These are phyloP conservation scores for Aspergillus avenaceus DNA, from an alignment of 495 filamentous ascomycete species.

Conservation along the genomic window DNA sequence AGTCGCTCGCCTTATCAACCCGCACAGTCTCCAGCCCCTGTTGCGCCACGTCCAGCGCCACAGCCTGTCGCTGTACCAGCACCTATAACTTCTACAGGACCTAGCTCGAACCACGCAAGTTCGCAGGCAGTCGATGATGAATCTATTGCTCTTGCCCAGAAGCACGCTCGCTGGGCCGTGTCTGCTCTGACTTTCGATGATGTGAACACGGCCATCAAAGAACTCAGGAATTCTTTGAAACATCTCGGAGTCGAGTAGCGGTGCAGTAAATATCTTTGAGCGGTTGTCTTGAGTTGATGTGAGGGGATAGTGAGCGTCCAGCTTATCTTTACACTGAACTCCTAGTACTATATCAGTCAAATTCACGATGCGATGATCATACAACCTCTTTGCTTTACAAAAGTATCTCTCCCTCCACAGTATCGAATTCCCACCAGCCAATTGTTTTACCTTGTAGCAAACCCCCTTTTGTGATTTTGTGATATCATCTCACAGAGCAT, in stretches of 20 bases:
- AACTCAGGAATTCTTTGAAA: slow-evolving; percentile 69
- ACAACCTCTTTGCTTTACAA: background rate
- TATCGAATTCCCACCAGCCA: too few species aligned
- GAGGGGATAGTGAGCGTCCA: too few species aligned
- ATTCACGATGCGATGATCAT: background rate
- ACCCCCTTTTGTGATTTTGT: too few species aligned
- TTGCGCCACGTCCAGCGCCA: slow-evolving; percentile 12
- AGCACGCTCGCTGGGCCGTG: slow-evolving; percentile 95
- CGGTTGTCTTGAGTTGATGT: too few species aligned
- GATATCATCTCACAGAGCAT: too few species aligned
- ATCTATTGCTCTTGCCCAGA: slow-evolving; percentile 75
- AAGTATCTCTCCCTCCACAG: background rate
- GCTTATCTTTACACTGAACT: too few species aligned
- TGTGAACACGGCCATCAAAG: slow-evolving; percentile 82
- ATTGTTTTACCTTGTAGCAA: too few species aligned
- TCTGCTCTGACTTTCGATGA: slow-evolving; percentile 97
- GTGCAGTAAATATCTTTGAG: background rate
- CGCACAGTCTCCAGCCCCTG: slow-evolving; percentile 12
- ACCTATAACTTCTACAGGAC: slow-evolving; percentile 12
- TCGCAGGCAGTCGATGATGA: slow-evolving; percentile 59
- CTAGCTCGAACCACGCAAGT: slow-evolving; percentile 14
- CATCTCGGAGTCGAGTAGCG: slow-evolving; percentile 36
- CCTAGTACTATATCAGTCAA: too few species aligned
- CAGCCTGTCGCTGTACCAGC: slow-evolving; percentile 19
- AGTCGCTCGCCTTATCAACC: slow-evolving; percentile 19